Base-by-base conservation (phyloP, 495 filamentous ascomycete species). In the Neurospora sp. region DNA sequence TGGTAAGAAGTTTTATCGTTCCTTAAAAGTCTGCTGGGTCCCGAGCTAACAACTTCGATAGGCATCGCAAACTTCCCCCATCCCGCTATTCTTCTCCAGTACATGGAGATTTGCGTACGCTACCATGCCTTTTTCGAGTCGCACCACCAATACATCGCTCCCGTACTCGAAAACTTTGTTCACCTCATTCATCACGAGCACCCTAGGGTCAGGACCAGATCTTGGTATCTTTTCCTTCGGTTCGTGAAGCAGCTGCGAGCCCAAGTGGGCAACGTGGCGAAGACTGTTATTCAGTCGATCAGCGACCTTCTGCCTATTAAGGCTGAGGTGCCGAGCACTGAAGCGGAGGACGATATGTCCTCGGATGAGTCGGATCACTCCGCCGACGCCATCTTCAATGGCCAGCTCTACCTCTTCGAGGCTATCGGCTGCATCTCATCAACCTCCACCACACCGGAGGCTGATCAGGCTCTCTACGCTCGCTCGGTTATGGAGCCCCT, bases 51-150 rank as follows among this genome's bases (percentile, higher is more conserved):
- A 70, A 71, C 5, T 14, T 39, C 70, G 68, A 27, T 76, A 94
- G 93, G 92, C 74, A 91, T 98, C 74, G 89, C 92, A 73, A 90
- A 87, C 37, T 96, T 93, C 79, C 89, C 91, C 4, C 96, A 98
- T 81, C 96, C 96, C 0, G 93, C 94, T 27, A 93, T 97, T 39
- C 90, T 98, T 72, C 85, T 98, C 18, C 94, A 97, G 80, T 98
- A 96, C 76, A 98, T 98, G 96, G 96, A 98, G 76, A 96, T 97
- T 47, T 96, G 93, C 79, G 94, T 97, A 40, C 91, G 96, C 42
- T 98, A 98, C 79, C 90, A 88, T 80, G 86, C 88, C n/a, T 97
- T 97, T 82, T 98, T 99, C 82, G 93, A 96, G 73, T 85, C 87
- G 42, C 91, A 97, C 75, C 86, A 90, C 3, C 85, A 89, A 2